Evolutionary conservation across 768 basidiomycete species (phyloP).

Genomic region (Agrocybe pediades): DNA sequence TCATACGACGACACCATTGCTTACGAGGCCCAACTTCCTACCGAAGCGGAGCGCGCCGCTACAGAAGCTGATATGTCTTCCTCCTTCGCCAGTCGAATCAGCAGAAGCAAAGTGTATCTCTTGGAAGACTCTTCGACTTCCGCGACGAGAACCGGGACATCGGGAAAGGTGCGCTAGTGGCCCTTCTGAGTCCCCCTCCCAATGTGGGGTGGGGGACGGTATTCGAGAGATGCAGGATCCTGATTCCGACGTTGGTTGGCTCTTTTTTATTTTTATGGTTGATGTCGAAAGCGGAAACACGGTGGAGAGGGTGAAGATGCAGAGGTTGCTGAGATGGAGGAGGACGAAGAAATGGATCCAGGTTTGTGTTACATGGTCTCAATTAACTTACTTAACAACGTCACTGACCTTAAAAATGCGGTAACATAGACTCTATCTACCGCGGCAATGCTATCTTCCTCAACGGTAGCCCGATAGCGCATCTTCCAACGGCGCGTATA

Average conservation of each 20-base stretch:
- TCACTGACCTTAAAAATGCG: not conserved
- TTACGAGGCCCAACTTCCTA: constrained; percentile 59
- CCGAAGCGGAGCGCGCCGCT: constrained; percentile 26
- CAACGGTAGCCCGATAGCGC: constrained; percentile 71
- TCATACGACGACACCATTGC: constrained; percentile 58
- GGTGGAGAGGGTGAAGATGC: constrained; percentile 33
- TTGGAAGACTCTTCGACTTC: constrained; percentile 66
- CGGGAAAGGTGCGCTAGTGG: constrained; percentile 71
- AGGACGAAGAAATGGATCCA: constrained; percentile 37
- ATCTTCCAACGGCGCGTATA: constrained; percentile 73
- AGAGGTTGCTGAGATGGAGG: constrained; percentile 27
- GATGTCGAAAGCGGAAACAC: constrained; percentile 45
- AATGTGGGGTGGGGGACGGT: no score
- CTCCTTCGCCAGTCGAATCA: constrained; percentile 68
- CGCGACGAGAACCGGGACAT: constrained; percentile 33
- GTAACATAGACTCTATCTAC: constrained; percentile 41
- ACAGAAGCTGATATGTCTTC: constrained; percentile 18
- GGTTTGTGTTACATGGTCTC: constrained; percentile 21
- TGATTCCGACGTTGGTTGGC: constrained; percentile 42
- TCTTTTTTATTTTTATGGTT: constrained; percentile 22
- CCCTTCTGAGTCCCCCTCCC: constrained; percentile 19
- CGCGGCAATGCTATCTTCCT: constrained; percentile 72
- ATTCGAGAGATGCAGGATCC: constrained; percentile 35
- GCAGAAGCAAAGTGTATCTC: constrained; percentile 74
- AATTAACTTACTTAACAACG: not conserved